These are phyloP conservation scores for Colletotrichum tanaceti DNA, from an alignment of 2,329 filamentous ascomycete genomes.

Conservation along the genomic window DNA sequence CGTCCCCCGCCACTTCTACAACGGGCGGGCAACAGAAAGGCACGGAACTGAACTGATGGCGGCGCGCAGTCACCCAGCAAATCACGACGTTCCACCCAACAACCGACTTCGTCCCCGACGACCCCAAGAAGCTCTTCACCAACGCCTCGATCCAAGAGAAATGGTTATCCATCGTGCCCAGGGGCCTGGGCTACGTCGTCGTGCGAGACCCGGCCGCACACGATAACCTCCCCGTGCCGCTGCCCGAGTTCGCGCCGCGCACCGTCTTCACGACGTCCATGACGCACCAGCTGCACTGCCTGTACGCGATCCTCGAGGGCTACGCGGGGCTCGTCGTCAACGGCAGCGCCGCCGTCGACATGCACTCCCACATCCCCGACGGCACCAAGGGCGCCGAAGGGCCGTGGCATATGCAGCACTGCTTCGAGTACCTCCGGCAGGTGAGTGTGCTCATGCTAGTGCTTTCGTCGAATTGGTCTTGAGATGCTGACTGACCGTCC, in stretches of 20 bases:
- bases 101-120: constrained; percentile 52
- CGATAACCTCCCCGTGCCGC: constrained; percentile 52
- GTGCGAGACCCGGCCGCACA: constrained; percentile 50
- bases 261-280: constrained; percentile 57
- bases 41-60: not conserved
- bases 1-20: not conserved
- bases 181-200: constrained; percentile 55
- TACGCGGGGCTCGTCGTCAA: constrained; percentile 44
- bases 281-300: constrained; percentile 59
- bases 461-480: not conserved
- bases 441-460: not conserved
- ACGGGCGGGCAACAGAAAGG: too few relatives aligned
- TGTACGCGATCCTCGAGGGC: constrained; percentile 53
- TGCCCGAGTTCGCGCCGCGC: constrained; percentile 48
- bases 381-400: constrained; percentile 35
- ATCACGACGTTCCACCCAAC: constrained; percentile 54
- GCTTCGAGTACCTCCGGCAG: constrained; percentile 52
- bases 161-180: constrained; percentile 55
- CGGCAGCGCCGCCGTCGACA: constrained; percentile 29
- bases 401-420: constrained; percentile 53
- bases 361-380: constrained; percentile 44
- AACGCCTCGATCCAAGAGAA: constrained; percentile 47
- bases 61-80: constrained; percentile 51
- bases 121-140: constrained; percentile 54
- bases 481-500: not conserved